phyloP scores from a whole-genome alignment of 768 basidiomycete genomes.

The Phallus indusiatus region DNA sequence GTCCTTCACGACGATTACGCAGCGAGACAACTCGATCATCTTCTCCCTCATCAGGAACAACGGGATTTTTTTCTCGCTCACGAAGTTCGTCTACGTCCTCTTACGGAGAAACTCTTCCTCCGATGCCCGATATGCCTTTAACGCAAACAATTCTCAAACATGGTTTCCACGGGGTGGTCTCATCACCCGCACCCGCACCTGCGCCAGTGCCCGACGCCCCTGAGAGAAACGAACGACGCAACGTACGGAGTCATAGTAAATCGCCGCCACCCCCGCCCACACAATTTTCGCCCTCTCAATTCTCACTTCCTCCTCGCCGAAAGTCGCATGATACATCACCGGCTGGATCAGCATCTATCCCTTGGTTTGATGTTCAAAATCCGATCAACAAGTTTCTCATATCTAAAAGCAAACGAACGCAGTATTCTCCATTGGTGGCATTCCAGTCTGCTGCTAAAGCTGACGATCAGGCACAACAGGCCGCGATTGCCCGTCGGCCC shows the following conservation, averaged over 20 bases:
- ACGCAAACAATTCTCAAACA: slow-evolving; percentile 15
- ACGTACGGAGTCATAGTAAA: background rate
- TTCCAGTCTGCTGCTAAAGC: background rate
- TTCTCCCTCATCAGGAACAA: slow-evolving; percentile 44
- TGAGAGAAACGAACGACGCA: background rate
- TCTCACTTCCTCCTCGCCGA: background rate
- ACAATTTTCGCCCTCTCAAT: no score
- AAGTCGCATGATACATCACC: background rate
- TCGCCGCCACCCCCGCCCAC: no score
- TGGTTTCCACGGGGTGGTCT: background rate
- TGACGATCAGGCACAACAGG: background rate
- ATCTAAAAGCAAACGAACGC: background rate
- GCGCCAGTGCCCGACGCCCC: background rate
- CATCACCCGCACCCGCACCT: no score
- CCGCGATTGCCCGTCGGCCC: background rate
- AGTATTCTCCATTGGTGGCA: background rate
- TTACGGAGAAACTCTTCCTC: slow-evolving; percentile 33
- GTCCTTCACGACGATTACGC: slow-evolving; percentile 14
- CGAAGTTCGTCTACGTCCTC: slow-evolving; percentile 49
- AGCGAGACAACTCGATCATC: slow-evolving; percentile 49
- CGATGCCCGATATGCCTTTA: slow-evolving; percentile 24
- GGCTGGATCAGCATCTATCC: background rate
- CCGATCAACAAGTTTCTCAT: slow-evolving; percentile 1
- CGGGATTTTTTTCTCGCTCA: slow-evolving; percentile 19
- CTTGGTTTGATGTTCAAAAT: slow-evolving; percentile 2